These are phyloP conservation scores for Triticum monococcum DNA, from an alignment of 176 grass and related monocot species.

Conservation along the genomic window DNA sequence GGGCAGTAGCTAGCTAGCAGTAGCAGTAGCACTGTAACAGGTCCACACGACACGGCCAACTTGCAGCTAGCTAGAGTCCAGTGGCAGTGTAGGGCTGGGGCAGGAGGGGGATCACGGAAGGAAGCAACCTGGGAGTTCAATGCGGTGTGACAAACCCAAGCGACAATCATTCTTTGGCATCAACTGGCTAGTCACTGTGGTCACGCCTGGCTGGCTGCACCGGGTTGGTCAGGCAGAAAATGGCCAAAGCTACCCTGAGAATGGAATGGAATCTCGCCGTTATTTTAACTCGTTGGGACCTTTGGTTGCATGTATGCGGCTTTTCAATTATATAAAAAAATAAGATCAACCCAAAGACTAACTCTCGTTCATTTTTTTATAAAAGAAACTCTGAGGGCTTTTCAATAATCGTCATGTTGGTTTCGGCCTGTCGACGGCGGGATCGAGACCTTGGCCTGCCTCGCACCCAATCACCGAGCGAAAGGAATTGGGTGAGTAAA, in stretches of 20 bases:
- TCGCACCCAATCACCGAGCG: too few species aligned
- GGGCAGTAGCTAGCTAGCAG: neutral
- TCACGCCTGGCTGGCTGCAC: neutral
- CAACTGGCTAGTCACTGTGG: neutral
- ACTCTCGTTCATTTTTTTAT: too few species aligned
- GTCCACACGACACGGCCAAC: slow-evolving; percentile 24
- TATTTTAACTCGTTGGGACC: slow-evolving; percentile 22
- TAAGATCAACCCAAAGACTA: too few species aligned
- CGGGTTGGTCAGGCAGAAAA: neutral
- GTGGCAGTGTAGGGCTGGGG: neutral
- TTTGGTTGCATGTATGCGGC: too few species aligned
- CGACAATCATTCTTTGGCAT: slow-evolving; percentile 43
- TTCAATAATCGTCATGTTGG: too few species aligned
- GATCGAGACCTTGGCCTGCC: too few species aligned
- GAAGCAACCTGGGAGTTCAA: slow-evolving; percentile 26
- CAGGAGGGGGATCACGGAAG: neutral
- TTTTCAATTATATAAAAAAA: too few species aligned
- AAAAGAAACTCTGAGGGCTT: too few species aligned
- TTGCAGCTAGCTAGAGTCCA: slow-evolving; percentile 12
- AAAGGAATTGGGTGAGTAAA: too few species aligned
- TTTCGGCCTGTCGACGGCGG: too few species aligned
- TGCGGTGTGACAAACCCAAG: neutral
- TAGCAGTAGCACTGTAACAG: neutral
- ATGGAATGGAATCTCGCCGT: slow-evolving; percentile 41
- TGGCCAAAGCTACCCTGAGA: neutral